Evolutionary conservation across 306 rosid species (phyloP), one percentile per base, ranked within the genome.

Genomic region (Cicer pinnatifidum): DNA sequence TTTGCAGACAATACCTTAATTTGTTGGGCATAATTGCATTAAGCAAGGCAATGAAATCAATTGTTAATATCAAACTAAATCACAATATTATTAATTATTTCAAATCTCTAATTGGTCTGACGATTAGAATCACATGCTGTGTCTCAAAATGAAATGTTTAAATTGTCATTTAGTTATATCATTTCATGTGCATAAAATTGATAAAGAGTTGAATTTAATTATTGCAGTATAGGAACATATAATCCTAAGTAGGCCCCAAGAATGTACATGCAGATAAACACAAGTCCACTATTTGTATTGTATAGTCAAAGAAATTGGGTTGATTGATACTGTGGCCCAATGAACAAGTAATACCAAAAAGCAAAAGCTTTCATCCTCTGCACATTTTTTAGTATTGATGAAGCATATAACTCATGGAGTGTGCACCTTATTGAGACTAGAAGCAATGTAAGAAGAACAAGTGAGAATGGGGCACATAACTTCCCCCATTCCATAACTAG

Each of bases 81-180:
- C 16, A 12, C 67, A 11, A 82, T 64, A 23, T 23, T 23, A 23
- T 23, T 23, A 23, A 82, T 71, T 78, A 58, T 46, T 75, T 73
- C 71, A 76, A 75, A 63, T 83, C 8, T 77, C 15, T 39, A 82
- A 81, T 83, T 83, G 64, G 65, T 69, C 53, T 80, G 88, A 43
- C 69, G 69, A 75, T 53, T 66, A 48, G 61, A 72, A 75, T 76
- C 89, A 90, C 96, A 78, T 88, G 93, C 11, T 4, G n/a, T 90
- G 90, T 86, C 72, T 82, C 83, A 59, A 75, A 65, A 73, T 66
- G 71, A 56, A 70, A 74, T 40, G 67, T 65, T 46, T 28, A 57
- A 45, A 45, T 75, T 87, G 89, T 75, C 78, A 80, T 76, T 16
- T 83, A 66, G 83, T 52, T 43, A 8, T 57, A 57, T 81, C 65